Conservation (phyloP, 768 basidiomycete genomes). For the Boletus pseudopeckii region DNA sequence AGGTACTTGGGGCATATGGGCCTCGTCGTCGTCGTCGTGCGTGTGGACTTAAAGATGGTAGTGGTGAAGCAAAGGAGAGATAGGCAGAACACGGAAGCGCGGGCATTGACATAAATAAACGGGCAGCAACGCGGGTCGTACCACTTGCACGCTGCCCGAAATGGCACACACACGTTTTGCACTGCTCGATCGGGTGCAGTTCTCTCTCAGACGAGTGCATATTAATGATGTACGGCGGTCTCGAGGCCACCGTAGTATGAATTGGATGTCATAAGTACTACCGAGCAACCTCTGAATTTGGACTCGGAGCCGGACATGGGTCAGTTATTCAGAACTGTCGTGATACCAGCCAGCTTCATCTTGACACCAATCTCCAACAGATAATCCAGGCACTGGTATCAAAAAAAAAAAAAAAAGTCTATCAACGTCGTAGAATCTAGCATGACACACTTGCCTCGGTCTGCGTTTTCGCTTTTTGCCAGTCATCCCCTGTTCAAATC, state of each 20-base stretch:
- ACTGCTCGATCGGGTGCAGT: background rate
- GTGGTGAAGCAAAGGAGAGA: background rate
- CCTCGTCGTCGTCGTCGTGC: background rate
- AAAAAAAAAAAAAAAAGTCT: background rate
- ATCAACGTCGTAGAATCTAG: background rate
- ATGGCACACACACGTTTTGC: background rate
- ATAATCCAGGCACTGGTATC: constrained; percentile 76
- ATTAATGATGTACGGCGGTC: constrained; percentile 1
- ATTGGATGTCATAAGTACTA: background rate
- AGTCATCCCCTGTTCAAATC: constrained; percentile 50
- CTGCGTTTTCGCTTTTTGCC: constrained; percentile 89
- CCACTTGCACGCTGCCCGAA: constrained; percentile 15
- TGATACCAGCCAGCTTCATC: constrained; percentile 65
- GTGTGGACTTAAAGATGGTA: background rate
- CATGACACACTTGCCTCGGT: constrained; percentile 53
- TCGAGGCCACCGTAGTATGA: background rate
- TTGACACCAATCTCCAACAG: constrained; percentile 85
- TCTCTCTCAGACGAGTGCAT: background rate
- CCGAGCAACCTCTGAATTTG: background rate
- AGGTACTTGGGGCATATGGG: constrained; percentile 21
- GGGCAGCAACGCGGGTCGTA: constrained; percentile 15
- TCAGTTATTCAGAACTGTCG: constrained; percentile 39
- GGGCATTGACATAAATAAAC: background rate
- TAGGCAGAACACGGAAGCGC: background rate
- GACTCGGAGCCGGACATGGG: background rate